These are phyloP conservation scores for Aeschynomene evenia DNA, from an alignment of 306 rosid species.

Conservation along the genomic window DNA sequence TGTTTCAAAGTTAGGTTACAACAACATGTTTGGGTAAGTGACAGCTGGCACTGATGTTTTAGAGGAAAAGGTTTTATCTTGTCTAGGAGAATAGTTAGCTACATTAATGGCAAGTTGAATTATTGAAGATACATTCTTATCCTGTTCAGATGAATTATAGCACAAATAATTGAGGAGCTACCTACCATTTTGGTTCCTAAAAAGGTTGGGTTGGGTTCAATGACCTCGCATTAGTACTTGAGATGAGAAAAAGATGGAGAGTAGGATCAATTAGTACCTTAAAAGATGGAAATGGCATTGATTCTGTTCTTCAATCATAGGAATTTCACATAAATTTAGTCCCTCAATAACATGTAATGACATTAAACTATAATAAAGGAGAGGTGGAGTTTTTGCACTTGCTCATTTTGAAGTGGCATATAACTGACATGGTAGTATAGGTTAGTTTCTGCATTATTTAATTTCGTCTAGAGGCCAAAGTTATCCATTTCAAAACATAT, in stretches of 20 bases:
- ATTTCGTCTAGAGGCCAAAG: background rate
- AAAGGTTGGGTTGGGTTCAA: background rate
- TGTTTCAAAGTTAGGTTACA: constrained; percentile 13
- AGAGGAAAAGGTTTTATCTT: constrained; percentile 2
- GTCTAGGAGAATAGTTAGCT: constrained; percentile 10
- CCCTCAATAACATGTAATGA: background rate
- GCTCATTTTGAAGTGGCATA: background rate
- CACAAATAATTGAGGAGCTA: background rate
- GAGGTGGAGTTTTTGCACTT: background rate
- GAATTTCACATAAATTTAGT: background rate
- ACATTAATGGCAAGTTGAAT: constrained; percentile 8
- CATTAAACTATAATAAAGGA: background rate
- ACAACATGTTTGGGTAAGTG: constrained; percentile 9
- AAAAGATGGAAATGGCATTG: background rate
- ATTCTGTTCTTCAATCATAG: background rate
- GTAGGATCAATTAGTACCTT: background rate
- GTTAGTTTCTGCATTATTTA: background rate
- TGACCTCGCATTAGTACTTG: no score
- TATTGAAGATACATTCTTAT: constrained; percentile 9
- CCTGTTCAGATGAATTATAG: background rate
- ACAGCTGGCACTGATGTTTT: background rate
- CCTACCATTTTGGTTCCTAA: background rate
- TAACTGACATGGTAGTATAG: background rate
- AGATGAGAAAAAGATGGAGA: no score
- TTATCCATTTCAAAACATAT: background rate